phyloP scores from a whole-genome alignment of 2,329 filamentous ascomycete genomes.

The Epichloe festucae region DNA sequence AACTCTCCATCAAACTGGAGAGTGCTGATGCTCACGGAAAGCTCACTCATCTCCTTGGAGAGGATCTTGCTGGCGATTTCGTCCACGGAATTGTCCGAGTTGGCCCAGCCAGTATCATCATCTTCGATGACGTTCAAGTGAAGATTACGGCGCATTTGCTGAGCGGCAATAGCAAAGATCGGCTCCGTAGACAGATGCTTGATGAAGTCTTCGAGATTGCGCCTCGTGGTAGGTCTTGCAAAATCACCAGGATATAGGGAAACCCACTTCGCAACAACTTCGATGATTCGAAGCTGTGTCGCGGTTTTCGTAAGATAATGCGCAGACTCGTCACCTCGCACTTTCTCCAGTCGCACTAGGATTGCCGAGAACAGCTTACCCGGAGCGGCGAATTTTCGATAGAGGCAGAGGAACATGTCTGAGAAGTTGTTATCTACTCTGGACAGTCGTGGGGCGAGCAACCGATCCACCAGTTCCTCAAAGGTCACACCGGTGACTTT shows the following conservation, averaged over 20 bases:
- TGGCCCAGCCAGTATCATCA: conserved; percentile 90
- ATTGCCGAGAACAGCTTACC: conserved; percentile 66
- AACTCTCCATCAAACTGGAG: conserved; percentile 35
- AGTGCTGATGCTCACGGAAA: conserved; percentile 30
- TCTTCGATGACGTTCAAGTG: conserved; percentile 64
- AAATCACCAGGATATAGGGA: conserved; percentile 87
- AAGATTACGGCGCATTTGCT: conserved; percentile 71
- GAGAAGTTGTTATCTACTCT: conserved; percentile 82
- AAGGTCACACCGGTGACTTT: conserved; percentile 43
- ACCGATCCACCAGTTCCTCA: conserved; percentile 72
- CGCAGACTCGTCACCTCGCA: conserved; percentile 52
- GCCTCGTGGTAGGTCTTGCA: conserved; percentile 61
- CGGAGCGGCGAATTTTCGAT: conserved; percentile 85
- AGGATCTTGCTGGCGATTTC: conserved; percentile 21
- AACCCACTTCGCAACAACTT: conserved; percentile 80
- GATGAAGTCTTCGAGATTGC: conserved; percentile 63
- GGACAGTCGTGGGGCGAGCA: conserved; percentile 69
- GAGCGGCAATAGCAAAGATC: conserved; percentile 72
- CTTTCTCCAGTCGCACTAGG: conserved; percentile 58
- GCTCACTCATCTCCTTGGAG: conserved; percentile 26
- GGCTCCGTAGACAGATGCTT: conserved; percentile 59
- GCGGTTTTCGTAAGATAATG: conserved; percentile 66
- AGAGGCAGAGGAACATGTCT: conserved; percentile 80
- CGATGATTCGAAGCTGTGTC: conserved; percentile 70
- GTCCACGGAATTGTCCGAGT: conserved; percentile 47